Evolutionary conservation across 257 asterid species (phyloP).

Genomic region (Phtheirospermum japonicum): DNA sequence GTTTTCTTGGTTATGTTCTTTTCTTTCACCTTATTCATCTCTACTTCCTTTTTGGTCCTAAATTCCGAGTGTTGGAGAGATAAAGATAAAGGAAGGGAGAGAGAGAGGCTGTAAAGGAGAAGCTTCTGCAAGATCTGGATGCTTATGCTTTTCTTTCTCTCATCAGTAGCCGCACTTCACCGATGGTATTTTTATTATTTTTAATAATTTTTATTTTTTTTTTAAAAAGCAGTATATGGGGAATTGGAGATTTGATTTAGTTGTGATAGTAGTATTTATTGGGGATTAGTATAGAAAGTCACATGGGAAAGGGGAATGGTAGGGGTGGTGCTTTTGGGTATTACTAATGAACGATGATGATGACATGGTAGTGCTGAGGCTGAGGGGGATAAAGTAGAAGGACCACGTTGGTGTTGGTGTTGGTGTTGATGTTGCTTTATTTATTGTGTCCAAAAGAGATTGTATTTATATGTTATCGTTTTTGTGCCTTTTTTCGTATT

Average conservation of each 20-base stretch:
- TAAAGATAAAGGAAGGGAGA: conserved; percentile 23
- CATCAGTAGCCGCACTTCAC: too few species aligned
- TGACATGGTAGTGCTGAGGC: conserved; percentile 31
- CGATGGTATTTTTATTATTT: too few species aligned
- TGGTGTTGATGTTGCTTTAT: conserved; percentile 28
- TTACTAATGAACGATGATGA: conserved; percentile 40
- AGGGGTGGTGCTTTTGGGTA: conserved; percentile 30
- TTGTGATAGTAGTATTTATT: too few species aligned
- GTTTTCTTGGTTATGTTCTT: conserved; percentile 28
- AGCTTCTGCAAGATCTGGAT: conserved; percentile 77
- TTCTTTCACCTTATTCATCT: conserved; percentile 50
- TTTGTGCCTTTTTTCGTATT: conserved; percentile 16
- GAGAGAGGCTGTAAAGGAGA: conserved; percentile 41
- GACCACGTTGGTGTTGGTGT: conserved; percentile 50
- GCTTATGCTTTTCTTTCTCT: conserved; percentile 34
- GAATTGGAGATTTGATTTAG: too few species aligned
- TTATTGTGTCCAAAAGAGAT: conserved; percentile 19
- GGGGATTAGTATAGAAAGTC: conserved; percentile 20
- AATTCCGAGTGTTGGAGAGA: conserved; percentile 23
- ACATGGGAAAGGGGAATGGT: conserved; percentile 23
- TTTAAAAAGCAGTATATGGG: too few species aligned
- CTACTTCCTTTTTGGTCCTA: conserved; percentile 26
- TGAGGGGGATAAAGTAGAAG: conserved; percentile 25
- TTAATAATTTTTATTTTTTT: too few species aligned
- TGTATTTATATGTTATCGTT: conserved; percentile 11